phyloP scores from a whole-genome alignment of 2,329 filamentous ascomycete genomes.

The Pestalotiopsis sp. region DNA sequence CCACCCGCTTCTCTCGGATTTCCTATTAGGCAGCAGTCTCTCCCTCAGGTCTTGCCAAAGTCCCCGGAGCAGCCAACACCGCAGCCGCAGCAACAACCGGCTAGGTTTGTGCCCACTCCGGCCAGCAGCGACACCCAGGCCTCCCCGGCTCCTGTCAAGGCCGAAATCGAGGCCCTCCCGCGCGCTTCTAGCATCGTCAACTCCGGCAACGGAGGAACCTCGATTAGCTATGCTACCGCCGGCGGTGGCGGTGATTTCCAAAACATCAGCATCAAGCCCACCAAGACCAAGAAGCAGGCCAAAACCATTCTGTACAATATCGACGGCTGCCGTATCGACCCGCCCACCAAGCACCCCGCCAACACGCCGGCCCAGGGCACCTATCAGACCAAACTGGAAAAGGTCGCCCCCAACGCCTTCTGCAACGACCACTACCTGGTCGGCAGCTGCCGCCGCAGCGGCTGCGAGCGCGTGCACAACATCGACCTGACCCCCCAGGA shows the following conservation, averaged over 20 bases:
- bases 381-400: conserved; percentile 34
- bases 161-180: conserved; percentile 10
- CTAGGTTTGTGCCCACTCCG: conserved; percentile 6
- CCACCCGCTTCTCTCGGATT: not conserved
- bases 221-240: conserved; percentile 37
- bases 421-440: conserved; percentile 38
- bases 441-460: conserved; percentile 31
- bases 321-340: conserved; percentile 33
- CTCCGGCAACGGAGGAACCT: conserved; percentile 37
- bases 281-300: conserved; percentile 32
- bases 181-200: conserved; percentile 32
- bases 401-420: conserved; percentile 33
- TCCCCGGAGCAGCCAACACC: not conserved
- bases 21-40: conserved; percentile 18
- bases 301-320: conserved; percentile 33
- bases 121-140: conserved; percentile 3
- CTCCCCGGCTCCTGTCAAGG: conserved; percentile 5
- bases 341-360: conserved; percentile 33
- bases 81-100: not conserved
- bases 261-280: conserved; percentile 35
- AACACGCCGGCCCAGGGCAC: conserved; percentile 31
- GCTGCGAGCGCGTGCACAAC: conserved; percentile 36
- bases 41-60: not conserved
- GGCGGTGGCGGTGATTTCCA: conserved; percentile 32
- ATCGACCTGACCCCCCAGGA: conserved; percentile 31